Percentiles rank a stretch among this genome's conserved stretches.
phyloP scores from a whole-genome alignment of 768 basidiomycete species.

The Podaxis sp. region DNA sequence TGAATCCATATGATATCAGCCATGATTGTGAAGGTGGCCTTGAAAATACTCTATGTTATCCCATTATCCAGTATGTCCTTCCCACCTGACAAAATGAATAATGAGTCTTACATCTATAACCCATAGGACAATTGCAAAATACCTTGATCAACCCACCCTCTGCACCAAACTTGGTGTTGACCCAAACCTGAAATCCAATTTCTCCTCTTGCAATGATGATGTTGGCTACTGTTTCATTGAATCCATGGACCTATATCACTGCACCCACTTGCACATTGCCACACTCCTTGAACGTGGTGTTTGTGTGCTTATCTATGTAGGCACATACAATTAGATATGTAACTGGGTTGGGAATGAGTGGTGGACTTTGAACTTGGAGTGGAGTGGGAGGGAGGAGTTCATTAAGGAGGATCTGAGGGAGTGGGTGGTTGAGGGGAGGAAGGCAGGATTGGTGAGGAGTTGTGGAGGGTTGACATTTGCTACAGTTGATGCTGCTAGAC shows the following conservation, averaged over 20 bases:
- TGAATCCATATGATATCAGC: conserved; percentile 72
- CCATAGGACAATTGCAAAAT: conserved; percentile 53
- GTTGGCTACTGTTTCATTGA: conserved; percentile 50
- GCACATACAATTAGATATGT: conserved; percentile 73
- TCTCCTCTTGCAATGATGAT: conserved; percentile 31
- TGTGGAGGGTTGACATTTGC: conserved; percentile 62
- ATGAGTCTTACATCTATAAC: not conserved
- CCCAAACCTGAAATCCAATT: conserved; percentile 34
- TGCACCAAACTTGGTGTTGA: conserved; percentile 65
- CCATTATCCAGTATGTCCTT: conserved; percentile 38
- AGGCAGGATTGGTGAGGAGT: conserved; percentile 36
- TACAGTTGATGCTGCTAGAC: conserved; percentile 66
- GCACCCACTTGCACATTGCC: conserved; percentile 57
- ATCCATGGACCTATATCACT: conserved; percentile 42
- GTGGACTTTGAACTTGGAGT: conserved; percentile 70
- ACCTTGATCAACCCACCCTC: conserved; percentile 58
- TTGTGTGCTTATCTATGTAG: conserved; percentile 68
- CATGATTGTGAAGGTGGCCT: conserved; percentile 53
- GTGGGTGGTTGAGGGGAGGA: conserved; percentile 57
- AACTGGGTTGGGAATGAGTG: conserved; percentile 75
- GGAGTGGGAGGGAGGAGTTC: conserved; percentile 60
- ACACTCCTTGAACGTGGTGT: conserved; percentile 75
- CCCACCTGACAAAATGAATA: not conserved
- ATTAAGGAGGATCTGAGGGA: conserved; percentile 41
- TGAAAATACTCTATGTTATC: conserved; percentile 55